Evolutionary conservation across 805 yeast species (phyloP).

Genomic region (Monosporozyma servazzii): DNA sequence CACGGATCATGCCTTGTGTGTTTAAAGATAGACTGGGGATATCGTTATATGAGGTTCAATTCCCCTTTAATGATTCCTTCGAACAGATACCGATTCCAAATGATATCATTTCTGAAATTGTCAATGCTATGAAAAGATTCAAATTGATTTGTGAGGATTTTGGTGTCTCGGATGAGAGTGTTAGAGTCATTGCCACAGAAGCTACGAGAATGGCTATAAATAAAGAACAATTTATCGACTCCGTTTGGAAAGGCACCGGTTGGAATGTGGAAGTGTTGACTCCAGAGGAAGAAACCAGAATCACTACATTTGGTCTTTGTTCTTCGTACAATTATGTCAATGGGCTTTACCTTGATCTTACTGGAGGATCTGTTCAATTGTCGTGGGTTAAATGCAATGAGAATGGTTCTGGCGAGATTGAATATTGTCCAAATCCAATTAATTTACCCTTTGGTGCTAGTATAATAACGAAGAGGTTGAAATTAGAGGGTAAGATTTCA

Average conservation of each 20-base stretch:
- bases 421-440: conserved; percentile 47
- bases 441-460: conserved; percentile 71
- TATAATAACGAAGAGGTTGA: conserved; percentile 47
- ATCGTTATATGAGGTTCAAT: conserved; percentile 56
- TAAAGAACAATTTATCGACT: conserved; percentile 46
- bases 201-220: conserved; percentile 65
- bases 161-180: conserved; percentile 54
- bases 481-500: conserved; percentile 40
- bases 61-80: conserved; percentile 30
- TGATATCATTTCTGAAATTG: conserved; percentile 49
- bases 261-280: conserved; percentile 57
- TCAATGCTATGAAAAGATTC: conserved; percentile 57
- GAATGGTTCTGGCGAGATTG: conserved; percentile 39
- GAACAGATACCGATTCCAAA: conserved; percentile 43
- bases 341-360: conserved; percentile 65
- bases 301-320: conserved; percentile 67
- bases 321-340: conserved; percentile 58
- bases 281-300: conserved; percentile 55
- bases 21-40: conserved; percentile 68
- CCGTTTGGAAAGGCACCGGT: conserved; percentile 48
- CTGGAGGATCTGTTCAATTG: conserved; percentile 61
- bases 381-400: conserved; percentile 53
- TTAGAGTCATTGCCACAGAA: conserved; percentile 64
- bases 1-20: conserved; percentile 69
- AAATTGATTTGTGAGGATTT: conserved; percentile 63